Conservation (phyloP, 768 basidiomycete species). For the Coprinopsis cinerea region DNA sequence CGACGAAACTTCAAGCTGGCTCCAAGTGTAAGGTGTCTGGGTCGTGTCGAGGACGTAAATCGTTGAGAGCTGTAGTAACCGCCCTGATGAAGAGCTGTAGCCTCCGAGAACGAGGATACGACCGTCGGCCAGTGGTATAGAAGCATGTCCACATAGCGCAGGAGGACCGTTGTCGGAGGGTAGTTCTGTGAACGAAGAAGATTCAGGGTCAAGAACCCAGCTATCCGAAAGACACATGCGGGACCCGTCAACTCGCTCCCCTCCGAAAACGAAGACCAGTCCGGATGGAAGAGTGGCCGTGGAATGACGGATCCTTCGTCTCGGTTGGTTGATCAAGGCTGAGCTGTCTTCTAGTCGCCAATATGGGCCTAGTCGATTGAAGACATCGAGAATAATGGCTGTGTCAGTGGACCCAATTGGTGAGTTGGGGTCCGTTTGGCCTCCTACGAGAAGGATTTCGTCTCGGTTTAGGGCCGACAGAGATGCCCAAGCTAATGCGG, state of each 20-base stretch:
- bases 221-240: slow-evolving; percentile 54
- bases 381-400: slow-evolving; percentile 47
- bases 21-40: slow-evolving; percentile 44
- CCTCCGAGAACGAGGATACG: slow-evolving; percentile 75
- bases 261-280: slow-evolving; percentile 68
- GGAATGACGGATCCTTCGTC: slow-evolving; percentile 73
- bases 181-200: slow-evolving; percentile 47
- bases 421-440: slow-evolving; percentile 60
- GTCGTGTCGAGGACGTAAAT: slow-evolving; percentile 64
- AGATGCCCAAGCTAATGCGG: slow-evolving; percentile 74
- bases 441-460: slow-evolving; percentile 65
- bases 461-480: slow-evolving; percentile 59
- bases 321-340: slow-evolving; percentile 61
- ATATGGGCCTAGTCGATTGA: slow-evolving; percentile 27
- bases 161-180: slow-evolving; percentile 54
- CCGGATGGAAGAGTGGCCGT: slow-evolving; percentile 43
- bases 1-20: slow-evolving; percentile 29
- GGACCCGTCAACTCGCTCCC: slow-evolving; percentile 79
- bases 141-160: slow-evolving; percentile 67
- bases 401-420: slow-evolving; percentile 58
- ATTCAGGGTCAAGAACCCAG: slow-evolving; percentile 51
- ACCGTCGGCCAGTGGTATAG: slow-evolving; percentile 64
- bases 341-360: slow-evolving; percentile 43
- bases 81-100: slow-evolving; percentile 39
- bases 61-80: slow-evolving; percentile 49